A percentile compares a stretch with the other conserved stretches of the same genome.
These are phyloP conservation scores for Houttuynia cordata DNA, from an alignment of 164 flowering plant species.

Conservation along the genomic window DNA sequence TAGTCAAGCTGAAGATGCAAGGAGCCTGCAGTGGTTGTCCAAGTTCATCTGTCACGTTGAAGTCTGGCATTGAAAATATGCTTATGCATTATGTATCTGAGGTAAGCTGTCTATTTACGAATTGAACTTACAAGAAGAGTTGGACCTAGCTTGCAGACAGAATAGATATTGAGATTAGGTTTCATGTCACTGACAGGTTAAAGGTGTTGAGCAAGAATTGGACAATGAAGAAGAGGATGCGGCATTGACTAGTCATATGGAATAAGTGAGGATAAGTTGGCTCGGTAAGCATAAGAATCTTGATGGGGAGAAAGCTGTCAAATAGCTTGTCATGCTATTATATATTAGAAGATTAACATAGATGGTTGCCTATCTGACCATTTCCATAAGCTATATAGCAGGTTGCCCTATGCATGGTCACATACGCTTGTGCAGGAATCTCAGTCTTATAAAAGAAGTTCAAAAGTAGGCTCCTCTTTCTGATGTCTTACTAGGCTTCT, in stretches of 20 bases:
- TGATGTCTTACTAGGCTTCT: too few relatives aligned
- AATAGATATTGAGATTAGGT: background rate
- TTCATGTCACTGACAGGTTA: constrained; percentile 35
- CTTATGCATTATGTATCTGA: constrained; percentile 95
- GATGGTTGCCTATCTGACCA: too few relatives aligned
- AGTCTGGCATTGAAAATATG: constrained; percentile 98
- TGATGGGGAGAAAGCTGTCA: background rate
- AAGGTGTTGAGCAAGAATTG: constrained; percentile 72
- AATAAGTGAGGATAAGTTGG: constrained; percentile 4
- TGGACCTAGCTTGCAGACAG: background rate
- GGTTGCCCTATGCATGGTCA: too few relatives aligned
- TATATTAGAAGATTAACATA: background rate
- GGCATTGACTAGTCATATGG: constrained; percentile 23
- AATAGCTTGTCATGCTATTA: background rate
- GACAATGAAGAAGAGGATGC: constrained; percentile 50
- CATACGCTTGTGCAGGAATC: too few relatives aligned
- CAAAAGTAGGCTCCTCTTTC: too few relatives aligned
- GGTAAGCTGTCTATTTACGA: constrained; percentile 25
- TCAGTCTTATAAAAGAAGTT: too few relatives aligned
- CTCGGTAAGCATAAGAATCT: background rate
- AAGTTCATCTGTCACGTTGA: constrained; percentile 93
- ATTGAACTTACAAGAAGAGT: background rate
- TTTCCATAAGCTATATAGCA: too few relatives aligned
- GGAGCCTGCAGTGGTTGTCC: constrained; percentile 99
- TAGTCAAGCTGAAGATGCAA: constrained; percentile 83